Percentiles rank a stretch among this genome's conserved stretches.
These are phyloP conservation scores for Allium cepa DNA, from an alignment of 106 monocot species.

Conservation along the genomic window DNA sequence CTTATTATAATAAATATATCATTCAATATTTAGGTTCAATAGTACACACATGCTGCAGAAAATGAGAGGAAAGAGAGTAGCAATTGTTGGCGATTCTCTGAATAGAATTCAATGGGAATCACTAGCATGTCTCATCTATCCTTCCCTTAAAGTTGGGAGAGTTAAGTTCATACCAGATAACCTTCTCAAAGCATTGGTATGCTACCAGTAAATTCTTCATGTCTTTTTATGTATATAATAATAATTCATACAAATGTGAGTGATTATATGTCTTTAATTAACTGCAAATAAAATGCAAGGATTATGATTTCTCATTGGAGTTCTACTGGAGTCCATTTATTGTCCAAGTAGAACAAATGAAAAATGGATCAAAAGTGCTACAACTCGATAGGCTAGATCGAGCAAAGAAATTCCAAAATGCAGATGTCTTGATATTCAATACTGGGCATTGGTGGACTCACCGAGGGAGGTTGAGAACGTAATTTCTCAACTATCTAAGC, in stretches of 20 bases:
- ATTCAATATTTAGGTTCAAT: slow-evolving; percentile 15
- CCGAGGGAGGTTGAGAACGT: slow-evolving; percentile 8
- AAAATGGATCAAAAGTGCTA: slow-evolving; percentile 18
- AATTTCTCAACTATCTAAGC: no score
- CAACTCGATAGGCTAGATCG: slow-evolving; percentile 25
- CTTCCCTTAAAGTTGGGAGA: background rate
- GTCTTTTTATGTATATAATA: no score
- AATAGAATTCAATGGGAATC: slow-evolving; percentile 73
- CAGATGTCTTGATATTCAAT: slow-evolving; percentile 49
- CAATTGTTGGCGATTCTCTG: slow-evolving; percentile 54
- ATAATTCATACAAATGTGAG: no score
- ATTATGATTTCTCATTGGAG: slow-evolving; percentile 42
- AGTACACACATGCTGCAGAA: slow-evolving; percentile 37
- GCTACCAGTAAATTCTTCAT: no score
- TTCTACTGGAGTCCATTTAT: slow-evolving; percentile 53
- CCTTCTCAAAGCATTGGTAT: no score
- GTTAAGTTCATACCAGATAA: no score
- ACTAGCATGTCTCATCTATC: slow-evolving; percentile 40
- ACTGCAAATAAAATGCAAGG: slow-evolving; percentile 9
- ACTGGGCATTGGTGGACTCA: slow-evolving; percentile 14
- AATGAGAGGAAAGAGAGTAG: slow-evolving; percentile 44
- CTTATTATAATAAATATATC: no score
- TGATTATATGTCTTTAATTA: no score
- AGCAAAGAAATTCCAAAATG: slow-evolving; percentile 7
- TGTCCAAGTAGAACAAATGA: slow-evolving; percentile 15